Conservation (phyloP, 768 basidiomycete genomes). For the Mycena galopus region DNA sequence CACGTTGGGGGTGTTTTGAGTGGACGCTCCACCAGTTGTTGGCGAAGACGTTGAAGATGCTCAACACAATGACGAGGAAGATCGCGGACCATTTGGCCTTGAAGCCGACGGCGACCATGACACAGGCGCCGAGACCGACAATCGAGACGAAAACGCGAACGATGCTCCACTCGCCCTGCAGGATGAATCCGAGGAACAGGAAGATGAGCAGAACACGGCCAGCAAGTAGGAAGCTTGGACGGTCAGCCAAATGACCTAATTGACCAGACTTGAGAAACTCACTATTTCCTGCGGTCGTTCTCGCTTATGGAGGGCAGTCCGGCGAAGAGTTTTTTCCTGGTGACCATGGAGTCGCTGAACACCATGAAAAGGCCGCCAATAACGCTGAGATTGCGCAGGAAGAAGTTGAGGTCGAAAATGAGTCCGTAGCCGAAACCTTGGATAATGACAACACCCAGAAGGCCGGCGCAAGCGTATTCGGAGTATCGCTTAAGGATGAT, state of each 20-base stretch:
- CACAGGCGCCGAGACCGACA: conserved; percentile 90
- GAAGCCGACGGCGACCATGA: conserved; percentile 98
- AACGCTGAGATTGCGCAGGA: conserved; percentile 98
- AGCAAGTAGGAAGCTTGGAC: conserved; percentile 90
- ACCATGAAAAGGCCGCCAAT: conserved; percentile 99
- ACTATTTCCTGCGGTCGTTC: conserved; percentile 99
- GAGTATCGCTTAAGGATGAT: conserved; percentile 91
- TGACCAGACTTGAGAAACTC: conserved; percentile 44
- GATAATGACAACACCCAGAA: conserved; percentile 90
- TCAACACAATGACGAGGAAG: conserved; percentile 93
- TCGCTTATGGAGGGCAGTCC: conserved; percentile 92
- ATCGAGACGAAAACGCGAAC: conserved; percentile 89
- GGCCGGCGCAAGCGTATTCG: conserved; percentile 90
- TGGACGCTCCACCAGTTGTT: conserved; percentile 99
- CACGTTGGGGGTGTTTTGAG: conserved; percentile 92
- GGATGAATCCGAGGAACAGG: conserved; percentile 97
- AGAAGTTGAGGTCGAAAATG: conserved; percentile 99
- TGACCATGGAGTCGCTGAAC: conserved; percentile 94
- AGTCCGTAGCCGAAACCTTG: conserved; percentile 99
- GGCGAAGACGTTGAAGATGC: conserved; percentile 96
- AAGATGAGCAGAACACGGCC: conserved; percentile 98
- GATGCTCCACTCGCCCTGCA: conserved; percentile 93
- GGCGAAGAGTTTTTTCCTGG: conserved; percentile 89
- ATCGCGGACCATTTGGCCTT: conserved; percentile 99
- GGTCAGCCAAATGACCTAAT: conserved; percentile 1